phyloP scores from a whole-genome alignment of 495 filamentous ascomycete species.

The Aspergillus ellipticus region DNA sequence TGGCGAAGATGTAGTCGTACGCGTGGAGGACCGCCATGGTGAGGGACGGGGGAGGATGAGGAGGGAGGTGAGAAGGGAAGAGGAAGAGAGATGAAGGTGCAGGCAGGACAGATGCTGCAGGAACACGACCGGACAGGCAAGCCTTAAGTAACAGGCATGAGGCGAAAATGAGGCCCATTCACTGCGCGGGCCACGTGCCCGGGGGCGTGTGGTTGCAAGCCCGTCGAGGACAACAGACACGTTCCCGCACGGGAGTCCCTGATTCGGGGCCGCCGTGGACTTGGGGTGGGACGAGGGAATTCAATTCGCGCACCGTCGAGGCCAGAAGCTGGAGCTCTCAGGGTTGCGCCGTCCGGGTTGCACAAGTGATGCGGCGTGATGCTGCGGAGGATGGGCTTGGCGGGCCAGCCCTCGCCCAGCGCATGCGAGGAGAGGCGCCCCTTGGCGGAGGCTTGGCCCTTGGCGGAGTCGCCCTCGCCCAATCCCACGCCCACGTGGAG shows the following conservation, averaged over 20 bases:
- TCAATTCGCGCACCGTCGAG: too few relatives aligned
- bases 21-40: slow-evolving; percentile 51
- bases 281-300: not conserved
- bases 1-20: slow-evolving; percentile 69
- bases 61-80: not conserved
- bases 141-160: not conserved
- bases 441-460: not conserved
- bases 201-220: not conserved
- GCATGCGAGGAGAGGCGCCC: too few relatives aligned
- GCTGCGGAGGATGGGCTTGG: too few relatives aligned
- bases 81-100: too few relatives aligned
- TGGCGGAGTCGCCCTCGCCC: not conserved
- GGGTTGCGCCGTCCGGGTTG: too few relatives aligned
- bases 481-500: not conserved
- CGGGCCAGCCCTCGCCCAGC: too few relatives aligned
- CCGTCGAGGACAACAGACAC: not conserved
- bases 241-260: not conserved
- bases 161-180: not conserved
- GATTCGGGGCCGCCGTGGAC: not conserved
- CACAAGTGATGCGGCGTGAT: too few relatives aligned
- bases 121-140: not conserved
- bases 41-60: slow-evolving; percentile 2
- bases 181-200: not conserved
- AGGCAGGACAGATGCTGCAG: too few relatives aligned
- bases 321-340: too few relatives aligned